Conservation (phyloP, 2,329 filamentous ascomycete genomes). For the Aspergillus alliaceus region DNA sequence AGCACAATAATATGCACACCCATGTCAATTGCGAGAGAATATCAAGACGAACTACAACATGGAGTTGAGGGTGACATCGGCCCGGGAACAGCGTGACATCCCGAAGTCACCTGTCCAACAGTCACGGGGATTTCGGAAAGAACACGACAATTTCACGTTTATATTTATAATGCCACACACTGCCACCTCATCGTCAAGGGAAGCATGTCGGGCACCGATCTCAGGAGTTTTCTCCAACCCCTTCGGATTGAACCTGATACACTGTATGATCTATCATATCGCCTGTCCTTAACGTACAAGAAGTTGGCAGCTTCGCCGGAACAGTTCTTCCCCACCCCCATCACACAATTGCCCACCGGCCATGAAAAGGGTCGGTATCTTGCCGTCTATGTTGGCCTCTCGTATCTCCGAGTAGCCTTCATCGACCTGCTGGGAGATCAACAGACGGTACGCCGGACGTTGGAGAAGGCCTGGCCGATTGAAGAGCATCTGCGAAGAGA, state of each 20-base stretch:
- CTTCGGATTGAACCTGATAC: slow-evolving; percentile 28
- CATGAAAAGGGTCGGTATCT: slow-evolving; percentile 53
- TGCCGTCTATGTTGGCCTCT: slow-evolving; percentile 55
- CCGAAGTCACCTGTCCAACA: not conserved
- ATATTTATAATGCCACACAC: too few relatives aligned
- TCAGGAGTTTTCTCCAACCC: slow-evolving; percentile 26
- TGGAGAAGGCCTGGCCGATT: slow-evolving; percentile 75
- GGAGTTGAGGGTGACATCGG: not conserved
- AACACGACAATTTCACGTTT: too few relatives aligned
- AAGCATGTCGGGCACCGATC: not conserved
- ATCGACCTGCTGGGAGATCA: slow-evolving; percentile 48
- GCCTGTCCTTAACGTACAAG: slow-evolving; percentile 37
- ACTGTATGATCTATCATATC: slow-evolving; percentile 37
- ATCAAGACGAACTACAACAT: too few relatives aligned
- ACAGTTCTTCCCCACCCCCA: slow-evolving; percentile 44
- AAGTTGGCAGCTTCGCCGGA: slow-evolving; percentile 39
- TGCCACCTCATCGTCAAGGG: not conserved
- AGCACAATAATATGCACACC: too few relatives aligned
- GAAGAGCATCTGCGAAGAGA: slow-evolving; percentile 70
- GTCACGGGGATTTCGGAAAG: not conserved
- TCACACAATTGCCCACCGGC: slow-evolving; percentile 46
- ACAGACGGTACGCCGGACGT: slow-evolving; percentile 56
- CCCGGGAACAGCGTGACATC: not conserved
- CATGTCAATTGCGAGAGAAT: too few relatives aligned
- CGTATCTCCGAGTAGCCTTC: slow-evolving; percentile 53